Percentiles rank a stretch among this genome's conserved stretches.
These are phyloP conservation scores for Cercophora samala DNA, from an alignment of 495 filamentous ascomycete genomes.

Conservation along the genomic window DNA sequence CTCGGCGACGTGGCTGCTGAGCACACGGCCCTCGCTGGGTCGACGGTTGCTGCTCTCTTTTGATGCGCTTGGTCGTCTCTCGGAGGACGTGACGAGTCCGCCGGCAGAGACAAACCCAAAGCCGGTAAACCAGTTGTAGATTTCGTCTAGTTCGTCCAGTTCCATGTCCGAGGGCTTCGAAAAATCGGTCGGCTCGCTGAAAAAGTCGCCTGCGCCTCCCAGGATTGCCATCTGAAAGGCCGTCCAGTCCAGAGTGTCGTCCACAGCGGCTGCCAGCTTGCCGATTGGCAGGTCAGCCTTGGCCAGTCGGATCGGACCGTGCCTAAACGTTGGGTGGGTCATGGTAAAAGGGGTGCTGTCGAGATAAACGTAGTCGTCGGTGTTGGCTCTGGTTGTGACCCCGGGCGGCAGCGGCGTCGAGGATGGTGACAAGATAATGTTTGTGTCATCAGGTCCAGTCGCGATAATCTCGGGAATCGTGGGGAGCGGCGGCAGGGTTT, in stretches of 20 bases:
- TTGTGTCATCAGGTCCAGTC: slow-evolving; percentile 18
- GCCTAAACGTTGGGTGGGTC: slow-evolving; percentile 42
- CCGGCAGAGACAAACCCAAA: slow-evolving; percentile 41
- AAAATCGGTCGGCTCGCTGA: slow-evolving; percentile 43
- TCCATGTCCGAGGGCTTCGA: slow-evolving; percentile 36
- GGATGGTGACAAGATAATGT: slow-evolving; percentile 17
- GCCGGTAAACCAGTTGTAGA: slow-evolving; percentile 43
- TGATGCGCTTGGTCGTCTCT: slow-evolving; percentile 17
- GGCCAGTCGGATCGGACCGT: slow-evolving; percentile 48
- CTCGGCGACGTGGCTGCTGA: background rate
- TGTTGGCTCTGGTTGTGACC: slow-evolving; percentile 18
- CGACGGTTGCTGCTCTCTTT: background rate
- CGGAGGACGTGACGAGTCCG: slow-evolving; percentile 29
- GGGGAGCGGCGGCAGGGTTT: slow-evolving; percentile 34
- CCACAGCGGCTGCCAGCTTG: slow-evolving; percentile 38
- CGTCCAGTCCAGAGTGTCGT: slow-evolving; percentile 53
- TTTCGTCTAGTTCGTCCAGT: slow-evolving; percentile 40
- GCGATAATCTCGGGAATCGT: slow-evolving; percentile 45
- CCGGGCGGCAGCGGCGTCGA: slow-evolving; percentile 20
- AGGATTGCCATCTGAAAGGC: slow-evolving; percentile 56
- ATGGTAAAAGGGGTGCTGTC: slow-evolving; percentile 42
- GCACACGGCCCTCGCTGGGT: background rate
- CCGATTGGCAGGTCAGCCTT: slow-evolving; percentile 37
- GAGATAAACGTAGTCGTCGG: slow-evolving; percentile 41
- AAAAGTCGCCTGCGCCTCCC: slow-evolving; percentile 46